Evolutionary conservation across 345 rosid species (phyloP).

Genomic region (Rubroshorea leprosula): DNA sequence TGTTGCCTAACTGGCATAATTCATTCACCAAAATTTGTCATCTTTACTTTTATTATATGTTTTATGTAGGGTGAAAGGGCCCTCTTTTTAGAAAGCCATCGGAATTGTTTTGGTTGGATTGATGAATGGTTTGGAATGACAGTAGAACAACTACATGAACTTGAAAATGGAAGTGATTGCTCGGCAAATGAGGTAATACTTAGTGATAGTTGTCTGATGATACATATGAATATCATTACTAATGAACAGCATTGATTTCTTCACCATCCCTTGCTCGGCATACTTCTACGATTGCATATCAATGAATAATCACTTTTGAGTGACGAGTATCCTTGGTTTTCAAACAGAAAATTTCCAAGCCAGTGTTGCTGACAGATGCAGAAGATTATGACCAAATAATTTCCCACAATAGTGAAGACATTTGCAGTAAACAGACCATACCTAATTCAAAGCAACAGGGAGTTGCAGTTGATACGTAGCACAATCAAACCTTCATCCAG

Average conservation of each 20-base stretch:
- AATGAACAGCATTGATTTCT: neutral
- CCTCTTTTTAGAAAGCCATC: constrained; percentile 52
- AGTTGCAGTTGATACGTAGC: constrained; percentile 6
- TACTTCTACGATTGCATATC: neutral
- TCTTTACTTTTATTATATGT: neutral
- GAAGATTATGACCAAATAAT: constrained; percentile 21
- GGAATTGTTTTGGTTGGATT: constrained; percentile 62
- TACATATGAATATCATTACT: neutral
- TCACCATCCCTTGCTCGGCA: no score
- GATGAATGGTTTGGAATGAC: constrained; percentile 71
- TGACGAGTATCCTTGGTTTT: neutral
- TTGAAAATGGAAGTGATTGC: constrained; percentile 34
- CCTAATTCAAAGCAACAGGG: constrained; percentile 20
- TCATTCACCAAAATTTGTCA: no score
- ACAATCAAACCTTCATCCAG: no score
- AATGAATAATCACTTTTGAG: neutral
- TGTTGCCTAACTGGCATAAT: no score
- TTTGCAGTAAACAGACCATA: constrained; percentile 16
- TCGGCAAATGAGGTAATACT: constrained; percentile 32
- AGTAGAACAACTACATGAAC: constrained; percentile 37
- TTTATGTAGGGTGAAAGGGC: constrained; percentile 53
- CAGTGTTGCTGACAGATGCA: constrained; percentile 6
- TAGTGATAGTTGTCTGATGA: no score
- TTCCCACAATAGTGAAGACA: constrained; percentile 20
- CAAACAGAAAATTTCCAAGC: constrained; percentile 25